phyloP scores from a whole-genome alignment of 768 basidiomycete species.

The Rhodotorula diobovata region DNA sequence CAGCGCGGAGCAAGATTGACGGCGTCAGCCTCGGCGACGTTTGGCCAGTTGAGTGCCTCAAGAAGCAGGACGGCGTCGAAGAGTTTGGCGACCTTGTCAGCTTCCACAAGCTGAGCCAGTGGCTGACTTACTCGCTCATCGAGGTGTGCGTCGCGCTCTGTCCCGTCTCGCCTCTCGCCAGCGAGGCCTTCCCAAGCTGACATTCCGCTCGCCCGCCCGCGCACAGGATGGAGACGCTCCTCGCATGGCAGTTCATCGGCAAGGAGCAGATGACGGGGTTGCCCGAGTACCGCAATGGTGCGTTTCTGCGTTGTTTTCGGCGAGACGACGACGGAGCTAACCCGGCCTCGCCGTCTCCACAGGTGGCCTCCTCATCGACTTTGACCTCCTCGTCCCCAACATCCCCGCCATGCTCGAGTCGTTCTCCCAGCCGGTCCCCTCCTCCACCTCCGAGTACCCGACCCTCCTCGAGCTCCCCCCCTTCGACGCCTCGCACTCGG shows the following conservation, averaged over 20 bases:
- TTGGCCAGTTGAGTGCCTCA: constrained; percentile 70
- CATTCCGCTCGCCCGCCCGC: too few species aligned
- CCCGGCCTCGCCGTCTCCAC: neutral
- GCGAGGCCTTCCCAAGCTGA: neutral
- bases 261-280: constrained; percentile 81
- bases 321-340: neutral
- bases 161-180: neutral
- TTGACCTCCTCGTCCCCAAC: constrained; percentile 70
- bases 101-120: constrained; percentile 93
- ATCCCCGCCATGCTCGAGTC: constrained; percentile 53
- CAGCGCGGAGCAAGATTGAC: constrained; percentile 59
- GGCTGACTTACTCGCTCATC: constrained; percentile 78
- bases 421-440: constrained; percentile 50
- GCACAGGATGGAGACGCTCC: constrained; percentile 61
- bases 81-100: constrained; percentile 69
- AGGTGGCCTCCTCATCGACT: constrained; percentile 85
- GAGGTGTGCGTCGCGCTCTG: constrained; percentile 31
- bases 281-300: constrained; percentile 92
- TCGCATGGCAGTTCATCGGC: constrained; percentile 77
- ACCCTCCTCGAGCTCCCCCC: constrained; percentile 57
- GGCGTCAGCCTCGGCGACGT: constrained; percentile 80
- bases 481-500: constrained; percentile 71
- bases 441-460: constrained; percentile 17
- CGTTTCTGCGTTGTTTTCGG: constrained; percentile 3
- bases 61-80: constrained; percentile 57